Base-by-base conservation (phyloP, 495 filamentous ascomycete genomes). In the Aspergillus carlsbadensis region DNA sequence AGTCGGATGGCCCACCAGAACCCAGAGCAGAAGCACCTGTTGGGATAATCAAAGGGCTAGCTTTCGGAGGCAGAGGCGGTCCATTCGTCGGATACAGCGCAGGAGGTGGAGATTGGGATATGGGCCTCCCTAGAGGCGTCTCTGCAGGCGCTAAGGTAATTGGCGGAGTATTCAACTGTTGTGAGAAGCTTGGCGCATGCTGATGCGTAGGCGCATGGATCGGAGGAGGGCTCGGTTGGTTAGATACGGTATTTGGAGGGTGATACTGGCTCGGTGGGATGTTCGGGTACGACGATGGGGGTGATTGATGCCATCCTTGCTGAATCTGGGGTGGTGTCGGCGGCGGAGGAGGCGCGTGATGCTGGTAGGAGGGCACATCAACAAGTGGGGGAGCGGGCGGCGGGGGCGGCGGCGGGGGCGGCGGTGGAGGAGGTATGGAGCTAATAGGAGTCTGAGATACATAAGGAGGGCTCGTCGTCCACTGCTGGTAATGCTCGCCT, bases 1-100 rank as follows among this genome's bases (percentile, higher is more conserved):
- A 84, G 54, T 83, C 83, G n/a, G 81, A 84, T 1, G 81, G 82
- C 1, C 76, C 74, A 6, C 80, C 80, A 50, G 69, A 63, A 0
- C 82, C 81, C 33, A 85, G 58, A 13, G 78, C 78, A 49, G 81
- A 82, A 10, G 73, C 39, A 39, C 59, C 58, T 13, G 69, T 53
- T 6, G 62, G 42, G 11, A 64, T 34, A 18, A 60, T 21, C 45
- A 59, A 60, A 6, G 60, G 49, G 34, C 58, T 59, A 15, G 57
- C 47, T 52, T 67, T 65, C 24, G 62, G 59, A 10, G 67, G 67
- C 7, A 66, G 49, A 21, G 61, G 62, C 21, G 67, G 61, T 0
- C 60, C 39, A 57, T 59, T 15, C 15, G 45, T 24, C 14, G 62
- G 58, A 1, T 46, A 52, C 8, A 58, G 45, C 18, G 46, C 61